Evolutionary conservation across 352 stramenopile species (phyloP), one percentile per base, ranked within the genome.

Genomic region (Pythium myriotylum): DNA sequence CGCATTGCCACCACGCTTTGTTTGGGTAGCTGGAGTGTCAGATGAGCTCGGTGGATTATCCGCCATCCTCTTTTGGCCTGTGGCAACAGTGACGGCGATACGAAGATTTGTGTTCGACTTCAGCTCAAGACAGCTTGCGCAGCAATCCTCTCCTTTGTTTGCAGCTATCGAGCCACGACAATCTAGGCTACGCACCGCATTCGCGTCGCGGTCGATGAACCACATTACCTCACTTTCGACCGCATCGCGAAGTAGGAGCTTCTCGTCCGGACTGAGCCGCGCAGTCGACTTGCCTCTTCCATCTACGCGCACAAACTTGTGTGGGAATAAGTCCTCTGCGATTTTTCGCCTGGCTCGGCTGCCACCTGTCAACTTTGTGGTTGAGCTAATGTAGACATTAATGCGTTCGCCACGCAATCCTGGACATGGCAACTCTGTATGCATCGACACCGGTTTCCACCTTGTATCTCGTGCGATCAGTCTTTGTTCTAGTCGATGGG

Each of bases 181-280:
- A 54, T 89, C 72, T 24, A 94, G 64, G 59, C 83, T 92, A 2
- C 85, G 81, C 2, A 94, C 77, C 1, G 72, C 83, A 41, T 71
- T 75, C 4, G 76, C 85, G 54, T 94, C 85, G 50, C 88, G 91
- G 56, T 94, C 85, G 22, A 94, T 72, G 45, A 89, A 91, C 85
- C 85, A 94, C 17, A 88, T 60, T 3, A 81, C 77, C 46, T 94
- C 85, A 2, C 72, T 70, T 50, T 92, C 79, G 24, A 92, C 76
- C 5, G 82, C 81, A 45, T 94, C 85, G n/a, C 89, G 82, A 14
- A 94, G 58, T 33, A 87, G 51, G 1, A 88, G 20, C 29, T 89
- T 89, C 65, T 91, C 56, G 6, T 73, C 65, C 5, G 23, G 42
- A 2, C 52, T 65, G 17, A 68, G 35, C 23, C 29, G 22, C 2